phyloP scores from a whole-genome alignment of 1,139 yeast species.

The Saccharomyces hybrid region DNA sequence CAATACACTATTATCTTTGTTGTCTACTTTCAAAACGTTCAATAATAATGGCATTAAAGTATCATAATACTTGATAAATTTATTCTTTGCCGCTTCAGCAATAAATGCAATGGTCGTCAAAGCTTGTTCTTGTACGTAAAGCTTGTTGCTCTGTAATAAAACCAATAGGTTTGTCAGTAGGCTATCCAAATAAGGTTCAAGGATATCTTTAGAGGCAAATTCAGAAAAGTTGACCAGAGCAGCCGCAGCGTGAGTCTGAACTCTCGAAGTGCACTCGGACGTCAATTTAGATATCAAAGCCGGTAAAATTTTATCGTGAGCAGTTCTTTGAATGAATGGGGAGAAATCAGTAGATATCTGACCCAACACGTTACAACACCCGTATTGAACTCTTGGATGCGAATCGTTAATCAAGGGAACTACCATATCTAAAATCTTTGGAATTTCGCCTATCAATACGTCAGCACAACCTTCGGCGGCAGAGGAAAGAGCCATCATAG shows the following conservation, averaged over 20 bases:
- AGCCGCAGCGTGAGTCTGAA: conserved; percentile 97
- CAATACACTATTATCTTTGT: conserved; percentile 67
- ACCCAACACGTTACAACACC: conserved; percentile 93
- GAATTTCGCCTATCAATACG: conserved; percentile 73
- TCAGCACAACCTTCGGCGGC: conserved; percentile 98
- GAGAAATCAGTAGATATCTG: conserved; percentile 98
- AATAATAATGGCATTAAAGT: conserved; percentile 87
- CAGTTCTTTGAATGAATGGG: conserved; percentile 71
- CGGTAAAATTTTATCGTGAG: conserved; percentile 75
- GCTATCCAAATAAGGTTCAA: conserved; percentile 85
- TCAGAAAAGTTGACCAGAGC: conserved; percentile 93
- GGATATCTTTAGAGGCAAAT: conserved; percentile 75
- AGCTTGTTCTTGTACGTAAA: conserved; percentile 95
- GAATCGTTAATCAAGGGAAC: conserved; percentile 73
- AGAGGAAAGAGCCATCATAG: conserved; percentile 90
- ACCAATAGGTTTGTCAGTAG: conserved; percentile 66
- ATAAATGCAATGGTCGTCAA: conserved; percentile 93
- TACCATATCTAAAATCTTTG: conserved; percentile 72
- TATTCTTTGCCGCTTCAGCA: conserved; percentile 94
- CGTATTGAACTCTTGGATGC: conserved; percentile 93
- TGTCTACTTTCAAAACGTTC: conserved; percentile 69
- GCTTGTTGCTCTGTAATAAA: conserved; percentile 73
- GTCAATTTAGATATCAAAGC: conserved; percentile 78
- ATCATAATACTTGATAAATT: conserved; percentile 85
- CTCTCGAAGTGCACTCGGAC: conserved; percentile 69